Evolutionary conservation across 1,139 yeast species (phyloP), one percentile per base, ranked within the genome.

Genomic region (Yamadazyma triangularis): DNA sequence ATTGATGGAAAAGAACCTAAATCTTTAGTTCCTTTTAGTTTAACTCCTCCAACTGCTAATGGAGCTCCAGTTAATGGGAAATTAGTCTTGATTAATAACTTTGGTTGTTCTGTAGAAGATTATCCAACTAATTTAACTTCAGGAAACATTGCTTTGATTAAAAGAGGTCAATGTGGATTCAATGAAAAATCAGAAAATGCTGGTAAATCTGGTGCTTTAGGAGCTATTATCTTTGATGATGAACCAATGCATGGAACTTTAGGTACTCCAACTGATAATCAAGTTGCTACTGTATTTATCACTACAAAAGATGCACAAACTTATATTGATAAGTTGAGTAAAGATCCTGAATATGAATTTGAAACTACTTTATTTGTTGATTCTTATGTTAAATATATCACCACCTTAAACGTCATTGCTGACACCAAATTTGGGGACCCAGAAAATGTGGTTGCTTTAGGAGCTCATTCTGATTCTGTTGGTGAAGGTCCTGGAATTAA

Each of bases 401-500:
- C 67, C 39, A 87, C 96, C 3, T 63, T 71, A 44, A 89, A 89
- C 49, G 77, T 89, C 26, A 68, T 89, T 51, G 96, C 96, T 13
- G 95, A 88, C 57, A 80, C 96, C 16, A 67, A 61, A 18, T 66
- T 60, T 41, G 97, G 96, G 45, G 96, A 89, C 58, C 81, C 78
- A 42, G 80, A 85, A 39, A 87, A 87, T 48, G 80, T 88, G 34
- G 93, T 88, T 27, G 79, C 87, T 51, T 74, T 88, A 30, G 97
- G 97, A 37, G 95, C 94, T 4, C 97, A 89, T 58, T 77, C 91
- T 10, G 97, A 89, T 59, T 84, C 95, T 28, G 96, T 89, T 20
- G 72, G 64, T 34, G 93, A 77, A 13, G 96, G 96, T 13, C 96
- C 96, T 20, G 97, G 97, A 44, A 81, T 88, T 48, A 89, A 89